These are phyloP conservation scores for Babesia sp. DNA, from an alignment of 169 alveolate species.

Conservation along the genomic window DNA sequence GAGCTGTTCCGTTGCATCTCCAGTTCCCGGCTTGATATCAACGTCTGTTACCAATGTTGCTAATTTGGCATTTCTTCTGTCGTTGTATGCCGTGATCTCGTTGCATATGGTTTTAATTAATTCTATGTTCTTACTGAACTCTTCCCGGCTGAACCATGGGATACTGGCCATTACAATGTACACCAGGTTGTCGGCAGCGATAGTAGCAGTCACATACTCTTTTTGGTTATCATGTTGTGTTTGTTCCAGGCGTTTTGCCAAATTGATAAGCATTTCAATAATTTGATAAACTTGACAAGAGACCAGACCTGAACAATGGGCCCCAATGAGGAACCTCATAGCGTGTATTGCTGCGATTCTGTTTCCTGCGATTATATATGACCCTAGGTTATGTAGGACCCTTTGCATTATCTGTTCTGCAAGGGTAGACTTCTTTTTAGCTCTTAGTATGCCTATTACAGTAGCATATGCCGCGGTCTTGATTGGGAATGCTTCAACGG, in stretches of 20 bases:
- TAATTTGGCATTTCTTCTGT: slow-evolving; percentile 31
- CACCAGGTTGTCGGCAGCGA: slow-evolving; percentile 53
- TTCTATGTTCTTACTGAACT: slow-evolving; percentile 14
- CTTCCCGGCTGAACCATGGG: slow-evolving; percentile 68
- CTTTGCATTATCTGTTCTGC: slow-evolving; percentile 50
- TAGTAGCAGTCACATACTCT: slow-evolving; percentile 18
- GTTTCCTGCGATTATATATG: slow-evolving; percentile 31
- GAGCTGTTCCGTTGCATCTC: neutral
- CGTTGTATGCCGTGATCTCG: slow-evolving; percentile 28
- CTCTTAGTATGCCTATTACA: slow-evolving; percentile 43
- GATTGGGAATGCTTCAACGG: slow-evolving; percentile 58
- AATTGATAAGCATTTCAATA: slow-evolving; percentile 15
- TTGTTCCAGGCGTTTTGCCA: slow-evolving; percentile 26
- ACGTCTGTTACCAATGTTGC: slow-evolving; percentile 4
- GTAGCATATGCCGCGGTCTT: slow-evolving; percentile 69
- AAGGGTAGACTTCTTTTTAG: slow-evolving; percentile 11
- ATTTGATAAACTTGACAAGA: slow-evolving; percentile 36
- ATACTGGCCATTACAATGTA: slow-evolving; percentile 59
- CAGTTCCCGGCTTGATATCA: neutral
- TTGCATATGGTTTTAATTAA: slow-evolving; percentile 22
- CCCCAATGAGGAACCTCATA: slow-evolving; percentile 49
- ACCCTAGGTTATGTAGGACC: slow-evolving; percentile 43
- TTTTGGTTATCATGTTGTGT: neutral
- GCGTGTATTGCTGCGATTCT: slow-evolving; percentile 26
- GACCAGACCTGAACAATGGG: slow-evolving; percentile 35